Conservation (phyloP, 2,329 filamentous ascomycete species). For the Whalleya microplaca region DNA sequence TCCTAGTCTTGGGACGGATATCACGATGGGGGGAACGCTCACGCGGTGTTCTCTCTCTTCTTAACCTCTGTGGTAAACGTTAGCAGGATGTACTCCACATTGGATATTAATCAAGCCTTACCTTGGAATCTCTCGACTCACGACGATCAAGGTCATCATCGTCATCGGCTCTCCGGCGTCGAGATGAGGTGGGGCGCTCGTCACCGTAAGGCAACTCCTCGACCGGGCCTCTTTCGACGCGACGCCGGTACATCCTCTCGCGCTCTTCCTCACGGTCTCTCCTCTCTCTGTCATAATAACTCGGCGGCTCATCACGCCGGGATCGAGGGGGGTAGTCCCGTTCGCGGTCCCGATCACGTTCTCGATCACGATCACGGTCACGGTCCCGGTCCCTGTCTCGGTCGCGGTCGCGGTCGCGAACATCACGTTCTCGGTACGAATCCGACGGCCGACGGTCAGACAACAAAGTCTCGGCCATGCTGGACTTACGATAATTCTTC, state of each 20-base stretch:
- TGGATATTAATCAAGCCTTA: slow-evolving; percentile 35
- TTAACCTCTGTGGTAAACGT: slow-evolving; percentile 52
- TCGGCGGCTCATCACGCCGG: slow-evolving; percentile 63
- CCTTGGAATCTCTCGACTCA: slow-evolving; percentile 71
- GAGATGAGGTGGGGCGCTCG: slow-evolving; percentile 64
- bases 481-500: slow-evolving; percentile 84
- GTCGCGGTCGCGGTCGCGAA: slow-evolving; percentile 44
- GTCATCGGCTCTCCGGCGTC: slow-evolving; percentile 78
- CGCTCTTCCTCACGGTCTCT: slow-evolving; percentile 88
- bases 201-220: slow-evolving; percentile 94
- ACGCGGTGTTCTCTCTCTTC: slow-evolving; percentile 60
- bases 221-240: slow-evolving; percentile 67
- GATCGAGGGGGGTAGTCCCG: slow-evolving; percentile 56
- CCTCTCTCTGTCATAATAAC: slow-evolving; percentile 82
- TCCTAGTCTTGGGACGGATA: slow-evolving; percentile 59
- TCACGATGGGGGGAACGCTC: slow-evolving; percentile 66
- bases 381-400: slow-evolving; percentile 40
- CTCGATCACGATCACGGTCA: slow-evolving; percentile 43
- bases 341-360: slow-evolving; percentile 47
- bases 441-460: slow-evolving; percentile 55
- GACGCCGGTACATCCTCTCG: slow-evolving; percentile 84
- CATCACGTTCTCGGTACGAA: slow-evolving; percentile 49
- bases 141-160: slow-evolving; percentile 71
- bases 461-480: slow-evolving; percentile 66
- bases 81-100: slow-evolving; percentile 26